phyloP scores from a whole-genome alignment of 257 asterid species.

The Avicennia marina region DNA sequence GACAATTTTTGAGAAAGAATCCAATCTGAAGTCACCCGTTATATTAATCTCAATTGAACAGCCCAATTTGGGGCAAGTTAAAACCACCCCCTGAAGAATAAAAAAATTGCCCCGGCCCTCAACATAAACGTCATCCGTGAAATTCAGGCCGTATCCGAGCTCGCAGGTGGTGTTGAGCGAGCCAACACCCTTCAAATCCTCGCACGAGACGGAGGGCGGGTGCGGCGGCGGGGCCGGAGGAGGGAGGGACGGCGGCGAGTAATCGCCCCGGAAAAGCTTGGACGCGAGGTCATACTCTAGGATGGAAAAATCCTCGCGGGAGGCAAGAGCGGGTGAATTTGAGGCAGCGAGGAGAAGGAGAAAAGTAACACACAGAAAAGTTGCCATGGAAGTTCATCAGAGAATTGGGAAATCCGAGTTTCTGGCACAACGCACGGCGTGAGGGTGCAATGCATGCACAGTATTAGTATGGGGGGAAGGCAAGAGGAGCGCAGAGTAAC shows the following conservation, averaged over 20 bases:
- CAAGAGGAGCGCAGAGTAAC: constrained; percentile 19
- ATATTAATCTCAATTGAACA: constrained; percentile 53
- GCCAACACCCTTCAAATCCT: constrained; percentile 63
- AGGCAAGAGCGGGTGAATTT: constrained; percentile 8
- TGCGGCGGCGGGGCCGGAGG: constrained; percentile 62
- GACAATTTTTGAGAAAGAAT: constrained; percentile 34
- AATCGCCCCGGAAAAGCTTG: constrained; percentile 28
- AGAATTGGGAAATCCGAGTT: constrained; percentile 6
- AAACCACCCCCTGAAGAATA: constrained; percentile 52
- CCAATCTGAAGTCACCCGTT: constrained; percentile 50
- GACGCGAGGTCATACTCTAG: constrained; percentile 23
- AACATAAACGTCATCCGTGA: constrained; percentile 44
- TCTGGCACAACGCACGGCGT: too few relatives aligned
- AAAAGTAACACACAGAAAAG: background rate
- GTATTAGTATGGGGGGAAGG: constrained; percentile 21
- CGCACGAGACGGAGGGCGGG: constrained; percentile 50
- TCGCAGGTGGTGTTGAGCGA: constrained; percentile 74
- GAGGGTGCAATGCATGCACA: constrained; percentile 19
- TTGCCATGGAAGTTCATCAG: constrained; percentile 33
- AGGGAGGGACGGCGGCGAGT: constrained; percentile 54
- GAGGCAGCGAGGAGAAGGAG: constrained; percentile 14
- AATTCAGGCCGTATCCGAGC: constrained; percentile 60
- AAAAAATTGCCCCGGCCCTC: constrained; percentile 53
- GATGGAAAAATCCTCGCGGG: constrained; percentile 37
- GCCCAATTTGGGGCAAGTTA: constrained; percentile 48